Conservation (phyloP, 2,329 filamentous ascomycete species). For the Rhinocladiella similis region DNA sequence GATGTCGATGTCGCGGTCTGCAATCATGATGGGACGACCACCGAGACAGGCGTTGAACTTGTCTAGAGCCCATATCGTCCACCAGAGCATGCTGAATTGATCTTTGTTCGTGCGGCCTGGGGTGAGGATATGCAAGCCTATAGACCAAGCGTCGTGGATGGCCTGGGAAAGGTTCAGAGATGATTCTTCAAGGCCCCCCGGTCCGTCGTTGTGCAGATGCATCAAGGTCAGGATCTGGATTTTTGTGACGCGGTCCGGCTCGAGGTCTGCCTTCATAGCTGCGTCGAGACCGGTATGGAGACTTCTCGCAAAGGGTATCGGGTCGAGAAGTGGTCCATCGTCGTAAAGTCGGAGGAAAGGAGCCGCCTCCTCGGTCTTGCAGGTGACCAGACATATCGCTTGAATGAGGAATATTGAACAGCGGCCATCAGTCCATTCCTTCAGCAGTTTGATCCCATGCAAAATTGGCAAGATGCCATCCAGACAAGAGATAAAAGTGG, state of each 20-base stretch:
- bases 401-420: conserved; percentile 39
- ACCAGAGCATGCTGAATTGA: conserved; percentile 37
- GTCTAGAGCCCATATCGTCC: conserved; percentile 44
- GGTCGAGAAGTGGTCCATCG: conserved; percentile 34
- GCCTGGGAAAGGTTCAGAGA: conserved; percentile 42
- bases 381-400: conserved; percentile 42
- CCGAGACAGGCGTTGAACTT: conserved; percentile 44
- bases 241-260: conserved; percentile 38
- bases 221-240: conserved; percentile 42
- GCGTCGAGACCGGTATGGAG: conserved; percentile 39
- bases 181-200: conserved; percentile 41
- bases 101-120: conserved; percentile 35
- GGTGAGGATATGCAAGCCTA: conserved; percentile 41
- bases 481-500: conserved; percentile 40
- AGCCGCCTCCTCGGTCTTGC: conserved; percentile 38
- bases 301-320: conserved; percentile 41
- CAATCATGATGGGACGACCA: conserved; percentile 40
- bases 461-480: conserved; percentile 42
- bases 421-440: conserved; percentile 30
- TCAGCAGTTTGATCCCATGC: conserved; percentile 32
- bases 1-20: conserved; percentile 42
- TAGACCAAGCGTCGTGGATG: conserved; percentile 43
- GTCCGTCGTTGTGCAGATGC: conserved; percentile 43
- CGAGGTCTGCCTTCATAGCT: conserved; percentile 40
- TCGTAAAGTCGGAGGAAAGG: conserved; percentile 35